Conservation (phyloP, 768 basidiomycete genomes). For the Collybia nuda region DNA sequence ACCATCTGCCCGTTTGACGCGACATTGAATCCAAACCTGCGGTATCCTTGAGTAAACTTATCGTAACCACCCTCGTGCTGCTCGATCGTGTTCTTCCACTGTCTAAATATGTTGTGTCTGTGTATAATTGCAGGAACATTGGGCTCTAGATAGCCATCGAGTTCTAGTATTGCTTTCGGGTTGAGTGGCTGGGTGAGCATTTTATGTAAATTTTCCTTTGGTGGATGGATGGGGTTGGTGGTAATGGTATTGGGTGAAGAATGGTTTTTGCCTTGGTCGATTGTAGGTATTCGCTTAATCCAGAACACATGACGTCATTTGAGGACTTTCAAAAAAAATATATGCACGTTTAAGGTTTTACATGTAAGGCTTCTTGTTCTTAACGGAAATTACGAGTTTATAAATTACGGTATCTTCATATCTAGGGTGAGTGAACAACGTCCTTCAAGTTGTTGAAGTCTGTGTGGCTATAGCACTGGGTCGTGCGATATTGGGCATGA, state of each 20-base stretch:
- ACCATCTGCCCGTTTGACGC: constrained; percentile 62
- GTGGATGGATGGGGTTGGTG: constrained; percentile 12
- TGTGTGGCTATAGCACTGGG: constrained; percentile 6
- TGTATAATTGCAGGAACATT: constrained; percentile 67
- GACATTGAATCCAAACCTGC: constrained; percentile 77
- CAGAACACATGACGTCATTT: constrained; percentile 15
- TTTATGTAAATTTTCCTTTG: background rate
- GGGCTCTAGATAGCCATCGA: constrained; percentile 77
- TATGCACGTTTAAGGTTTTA: no score
- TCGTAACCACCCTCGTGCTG: constrained; percentile 84
- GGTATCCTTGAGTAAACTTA: constrained; percentile 77
- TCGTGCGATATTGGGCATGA: constrained; percentile 33
- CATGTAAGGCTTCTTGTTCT: no score
- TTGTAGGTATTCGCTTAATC: constrained; percentile 4
- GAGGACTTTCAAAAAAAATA: no score
- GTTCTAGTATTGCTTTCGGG: constrained; percentile 53
- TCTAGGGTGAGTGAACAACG: background rate
- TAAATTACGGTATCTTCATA: constrained; percentile 3
- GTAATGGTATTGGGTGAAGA: constrained; percentile 17
- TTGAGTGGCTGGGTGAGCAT: constrained; percentile 53
- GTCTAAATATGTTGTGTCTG: constrained; percentile 65
- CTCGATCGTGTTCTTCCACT: constrained; percentile 78
- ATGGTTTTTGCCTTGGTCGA: background rate
- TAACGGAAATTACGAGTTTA: background rate
- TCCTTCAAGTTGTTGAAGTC: background rate